Percentiles rank a stretch among this genome's conserved stretches.
These are phyloP conservation scores for Ustilago lituana DNA, from an alignment of 1,284 basidiomycete species.

Conservation along the genomic window DNA sequence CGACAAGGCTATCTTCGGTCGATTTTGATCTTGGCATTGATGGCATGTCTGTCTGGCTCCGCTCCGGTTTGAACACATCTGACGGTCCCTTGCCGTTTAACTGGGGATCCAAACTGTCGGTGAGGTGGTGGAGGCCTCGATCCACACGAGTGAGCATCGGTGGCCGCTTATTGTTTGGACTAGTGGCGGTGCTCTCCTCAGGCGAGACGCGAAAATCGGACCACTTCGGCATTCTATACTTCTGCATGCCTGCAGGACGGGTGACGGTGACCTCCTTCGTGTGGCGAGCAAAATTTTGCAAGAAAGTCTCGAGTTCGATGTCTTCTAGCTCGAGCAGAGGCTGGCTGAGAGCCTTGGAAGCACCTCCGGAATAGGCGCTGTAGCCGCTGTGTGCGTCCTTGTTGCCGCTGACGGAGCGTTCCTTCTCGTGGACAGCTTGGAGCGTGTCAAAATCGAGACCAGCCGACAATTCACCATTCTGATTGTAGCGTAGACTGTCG, in stretches of 20 bases:
- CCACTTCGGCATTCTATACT: slow-evolving; percentile 64
- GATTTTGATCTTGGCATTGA: neutral
- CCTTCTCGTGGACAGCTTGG: slow-evolving; percentile 22
- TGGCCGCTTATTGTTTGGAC: slow-evolving; percentile 26
- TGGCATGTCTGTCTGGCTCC: neutral
- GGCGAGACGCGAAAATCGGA: slow-evolving; percentile 62
- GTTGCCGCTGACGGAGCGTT: slow-evolving; percentile 15
- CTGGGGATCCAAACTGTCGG: slow-evolving; percentile 1
- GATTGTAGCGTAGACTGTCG: slow-evolving; percentile 30
- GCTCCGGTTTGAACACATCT: neutral
- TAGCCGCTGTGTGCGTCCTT: slow-evolving; percentile 21
- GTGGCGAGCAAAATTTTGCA: slow-evolving; percentile 62
- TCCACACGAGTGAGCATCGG: slow-evolving; percentile 62
- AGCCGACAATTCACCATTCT: slow-evolving; percentile 22
- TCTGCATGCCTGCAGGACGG: slow-evolving; percentile 23
- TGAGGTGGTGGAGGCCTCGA: slow-evolving; percentile 55
- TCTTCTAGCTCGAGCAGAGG: slow-evolving; percentile 64
- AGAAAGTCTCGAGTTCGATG: slow-evolving; percentile 63
- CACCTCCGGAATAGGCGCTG: slow-evolving; percentile 53
- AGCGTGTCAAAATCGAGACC: slow-evolving; percentile 32
- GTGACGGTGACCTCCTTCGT: slow-evolving; percentile 64
- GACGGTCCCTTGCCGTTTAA: neutral
- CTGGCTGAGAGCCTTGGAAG: slow-evolving; percentile 48
- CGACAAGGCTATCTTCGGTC: slow-evolving; percentile 5
- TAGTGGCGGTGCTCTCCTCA: slow-evolving; percentile 22